Percentiles rank a stretch among this genome's conserved stretches.
Evolutionary conservation across 2,329 filamentous ascomycete genomes (phyloP).

Genomic region (Coniella vitis): DNA sequence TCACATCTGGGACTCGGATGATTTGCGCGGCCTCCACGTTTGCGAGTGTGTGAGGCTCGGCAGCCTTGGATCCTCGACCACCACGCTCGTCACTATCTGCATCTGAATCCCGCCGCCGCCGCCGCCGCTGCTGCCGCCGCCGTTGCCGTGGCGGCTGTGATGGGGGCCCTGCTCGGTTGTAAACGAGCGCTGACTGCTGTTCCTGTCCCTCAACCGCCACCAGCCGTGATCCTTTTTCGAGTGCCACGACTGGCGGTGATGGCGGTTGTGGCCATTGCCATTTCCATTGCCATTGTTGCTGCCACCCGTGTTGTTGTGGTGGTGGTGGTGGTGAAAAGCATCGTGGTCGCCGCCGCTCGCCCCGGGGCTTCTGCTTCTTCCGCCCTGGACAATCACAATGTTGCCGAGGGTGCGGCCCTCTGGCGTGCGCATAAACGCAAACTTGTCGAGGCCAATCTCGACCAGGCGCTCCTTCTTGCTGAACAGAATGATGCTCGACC

Average conservation of each 20-base stretch:
- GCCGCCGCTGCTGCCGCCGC: background rate
- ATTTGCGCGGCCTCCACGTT: background rate
- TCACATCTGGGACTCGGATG: slow-evolving; percentile 4
- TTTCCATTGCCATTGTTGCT: too few species aligned
- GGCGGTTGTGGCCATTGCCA: background rate
- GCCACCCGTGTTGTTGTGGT: too few species aligned
- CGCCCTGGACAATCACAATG: slow-evolving; percentile 28
- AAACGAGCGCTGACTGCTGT: slow-evolving; percentile 6
- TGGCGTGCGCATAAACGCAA: slow-evolving; percentile 41
- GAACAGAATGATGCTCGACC: slow-evolving; percentile 46
- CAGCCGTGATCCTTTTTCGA: slow-evolving; percentile 15
- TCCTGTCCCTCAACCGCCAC: slow-evolving; percentile 13
- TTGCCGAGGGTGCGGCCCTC: slow-evolving; percentile 34
- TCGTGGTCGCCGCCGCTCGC: background rate
- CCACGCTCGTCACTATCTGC: slow-evolving; percentile 26
- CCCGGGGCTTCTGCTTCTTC: slow-evolving; percentile 16
- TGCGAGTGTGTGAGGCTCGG: background rate
- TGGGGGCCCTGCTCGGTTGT: background rate
- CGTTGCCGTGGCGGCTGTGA: background rate
- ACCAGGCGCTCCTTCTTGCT: slow-evolving; percentile 31
- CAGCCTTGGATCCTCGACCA: slow-evolving; percentile 22
- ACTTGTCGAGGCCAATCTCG: slow-evolving; percentile 44
- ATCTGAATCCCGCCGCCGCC: slow-evolving; percentile 20
- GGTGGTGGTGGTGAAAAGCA: too few species aligned
- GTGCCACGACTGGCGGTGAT: slow-evolving; percentile 12